Conservation (phyloP, 352 stramenopile genomes). For the Globisporangium acanthophoron region DNA sequence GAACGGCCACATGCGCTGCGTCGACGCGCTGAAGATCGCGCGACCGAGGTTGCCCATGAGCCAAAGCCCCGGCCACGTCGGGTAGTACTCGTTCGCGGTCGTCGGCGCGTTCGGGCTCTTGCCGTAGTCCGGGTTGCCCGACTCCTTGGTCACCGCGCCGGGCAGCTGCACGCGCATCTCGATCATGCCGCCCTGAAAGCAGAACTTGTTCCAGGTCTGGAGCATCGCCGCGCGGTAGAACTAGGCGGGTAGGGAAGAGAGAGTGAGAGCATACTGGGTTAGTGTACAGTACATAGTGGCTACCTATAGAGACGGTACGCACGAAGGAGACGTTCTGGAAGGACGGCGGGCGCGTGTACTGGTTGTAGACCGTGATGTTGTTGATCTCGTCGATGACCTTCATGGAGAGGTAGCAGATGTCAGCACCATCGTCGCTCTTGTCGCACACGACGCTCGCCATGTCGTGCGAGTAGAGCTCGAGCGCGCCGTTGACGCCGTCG, state of each 20-base stretch:
- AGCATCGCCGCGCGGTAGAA: slow-evolving; percentile 72
- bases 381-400: slow-evolving; percentile 47
- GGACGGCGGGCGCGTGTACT: slow-evolving; percentile 43
- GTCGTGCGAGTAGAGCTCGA: slow-evolving; percentile 63
- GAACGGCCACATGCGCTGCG: slow-evolving; percentile 94
- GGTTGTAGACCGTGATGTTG: slow-evolving; percentile 65
- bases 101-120: slow-evolving; percentile 67
- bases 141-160: slow-evolving; percentile 61
- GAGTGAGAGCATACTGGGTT: no score
- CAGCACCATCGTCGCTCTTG: slow-evolving; percentile 13
- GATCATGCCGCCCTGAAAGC: slow-evolving; percentile 91
- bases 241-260: not conserved
- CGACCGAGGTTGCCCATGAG: slow-evolving; percentile 93
- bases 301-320: slow-evolving; percentile 3
- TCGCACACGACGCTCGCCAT: slow-evolving; percentile 52
- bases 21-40: slow-evolving; percentile 92
- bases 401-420: slow-evolving; percentile 51
- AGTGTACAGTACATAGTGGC: not conserved
- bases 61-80: slow-evolving; percentile 94
- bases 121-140: slow-evolving; percentile 48
- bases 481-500: slow-evolving; percentile 57
- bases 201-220: slow-evolving; percentile 95
- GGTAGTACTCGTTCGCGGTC: slow-evolving; percentile 37
- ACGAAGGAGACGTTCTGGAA: slow-evolving; percentile 51
- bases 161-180: slow-evolving; percentile 91